phyloP scores from a whole-genome alignment of 2,329 filamentous ascomycete genomes.

The Alternaria ethzedia region DNA sequence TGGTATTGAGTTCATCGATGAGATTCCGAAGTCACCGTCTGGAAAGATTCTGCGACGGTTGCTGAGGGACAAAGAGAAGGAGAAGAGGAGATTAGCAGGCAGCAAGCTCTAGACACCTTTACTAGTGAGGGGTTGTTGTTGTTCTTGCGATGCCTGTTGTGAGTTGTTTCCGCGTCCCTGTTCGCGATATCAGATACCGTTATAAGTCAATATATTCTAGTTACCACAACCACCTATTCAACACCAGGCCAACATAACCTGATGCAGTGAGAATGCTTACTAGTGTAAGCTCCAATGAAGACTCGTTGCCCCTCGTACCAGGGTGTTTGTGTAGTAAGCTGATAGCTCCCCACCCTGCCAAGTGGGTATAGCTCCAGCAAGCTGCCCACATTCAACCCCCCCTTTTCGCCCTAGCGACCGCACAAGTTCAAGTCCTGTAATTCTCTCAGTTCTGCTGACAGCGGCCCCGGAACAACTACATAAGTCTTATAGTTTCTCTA shows the following conservation, averaged over 20 bases:
- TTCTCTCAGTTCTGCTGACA: neutral
- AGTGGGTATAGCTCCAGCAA: neutral
- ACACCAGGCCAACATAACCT: neutral
- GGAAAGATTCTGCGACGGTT: slow-evolving; percentile 69
- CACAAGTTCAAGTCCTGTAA: neutral
- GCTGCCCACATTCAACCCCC: neutral
- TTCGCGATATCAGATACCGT: neutral
- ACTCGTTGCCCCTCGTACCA: neutral
- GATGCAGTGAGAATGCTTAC: neutral
- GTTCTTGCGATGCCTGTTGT: neutral
- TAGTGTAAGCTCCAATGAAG: neutral
- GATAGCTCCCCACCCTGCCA: neutral
- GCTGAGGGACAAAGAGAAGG: slow-evolving; percentile 76
- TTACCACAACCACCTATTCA: neutral
- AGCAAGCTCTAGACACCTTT: slow-evolving; percentile 65
- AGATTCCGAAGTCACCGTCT: slow-evolving; percentile 66
- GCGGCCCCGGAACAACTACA: neutral
- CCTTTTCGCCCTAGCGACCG: neutral
- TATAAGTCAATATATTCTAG: neutral
- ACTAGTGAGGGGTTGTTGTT: neutral
- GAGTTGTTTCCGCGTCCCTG: neutral
- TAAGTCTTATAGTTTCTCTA: fast-evolving
- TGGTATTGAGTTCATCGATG: slow-evolving; percentile 58
- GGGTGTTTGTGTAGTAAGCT: neutral
- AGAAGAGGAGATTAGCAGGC: slow-evolving; percentile 67